Base-by-base conservation (phyloP, 2,329 filamentous ascomycete genomes). In the Scedosporium minutisporum region DNA sequence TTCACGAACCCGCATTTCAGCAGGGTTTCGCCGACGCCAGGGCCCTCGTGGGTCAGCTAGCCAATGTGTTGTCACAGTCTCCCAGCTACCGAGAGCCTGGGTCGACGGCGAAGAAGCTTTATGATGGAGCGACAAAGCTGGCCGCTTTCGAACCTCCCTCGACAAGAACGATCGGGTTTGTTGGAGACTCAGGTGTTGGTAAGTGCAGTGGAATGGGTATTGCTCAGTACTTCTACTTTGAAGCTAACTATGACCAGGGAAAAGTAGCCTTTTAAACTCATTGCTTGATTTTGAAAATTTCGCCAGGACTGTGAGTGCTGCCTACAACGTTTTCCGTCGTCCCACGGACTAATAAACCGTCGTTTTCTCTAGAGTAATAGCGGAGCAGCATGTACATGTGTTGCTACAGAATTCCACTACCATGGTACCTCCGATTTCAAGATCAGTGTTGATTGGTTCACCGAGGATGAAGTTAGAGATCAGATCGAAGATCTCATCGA, bases 181-280 rank as follows among this genome's bases (percentile, higher is more conserved):
- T 81, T 0, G 79, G 79, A 0, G 78, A 80, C 64, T 79, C 78
- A 12, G 79, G 79, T 3, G 77, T 75, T 41, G 76, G 77, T 77
- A 66, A 66, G 73, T 63, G 16, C 10, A 23, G 18, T 44, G 41
- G 4, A 21, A 18, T 58, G 21, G 9, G 6, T 4, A 18, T 41
- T 21, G 29, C 1, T 48, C 3, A 16, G 38, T 3, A 6, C 4
- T 27, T 21, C 16, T 7, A 51, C 29, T 2, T 12, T 23, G 10
- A 21, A 51, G 6, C 42, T 48, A 9, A n/a, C 12, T 7, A 16
- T 1, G 3, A 0, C 2, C 33, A 75, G 78, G 79, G 0, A 81
- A 81, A 69, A 81, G 78, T 63, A 81, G 79, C 63, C 67, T 81
- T 3, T 69, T 82, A 16, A 82, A 81, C 65, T 80, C 77, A 0